These are phyloP conservation scores for Macrophomina tecta DNA, from an alignment of 2,329 filamentous ascomycete genomes.

Conservation along the genomic window DNA sequence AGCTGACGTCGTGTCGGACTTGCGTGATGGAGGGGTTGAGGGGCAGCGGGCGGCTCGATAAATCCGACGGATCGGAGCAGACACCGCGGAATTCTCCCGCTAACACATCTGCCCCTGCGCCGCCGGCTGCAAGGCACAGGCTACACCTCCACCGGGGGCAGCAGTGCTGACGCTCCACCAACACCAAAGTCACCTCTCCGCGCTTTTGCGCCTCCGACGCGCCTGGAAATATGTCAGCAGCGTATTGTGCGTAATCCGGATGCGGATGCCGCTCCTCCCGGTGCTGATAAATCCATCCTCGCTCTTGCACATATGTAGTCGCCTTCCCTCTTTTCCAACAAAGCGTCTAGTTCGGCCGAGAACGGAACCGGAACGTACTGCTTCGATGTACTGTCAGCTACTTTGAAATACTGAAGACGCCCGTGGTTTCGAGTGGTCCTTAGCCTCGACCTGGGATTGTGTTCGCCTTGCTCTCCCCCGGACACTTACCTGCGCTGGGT, in stretches of 20 bases:
- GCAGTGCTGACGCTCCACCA: not conserved
- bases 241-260: not conserved
- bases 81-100: constrained; percentile 10
- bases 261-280: not conserved
- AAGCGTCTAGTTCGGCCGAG: constrained; percentile 3
- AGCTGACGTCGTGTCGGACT: constrained; percentile 22
- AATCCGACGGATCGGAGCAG: constrained; percentile 20
- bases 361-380: not conserved
- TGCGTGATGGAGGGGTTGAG: not conserved
- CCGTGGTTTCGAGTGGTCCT: not conserved
- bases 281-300: constrained; percentile 16
- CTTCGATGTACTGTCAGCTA: not conserved
- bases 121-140: not conserved
- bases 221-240: not conserved
- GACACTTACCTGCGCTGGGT: no score
- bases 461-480: no score
- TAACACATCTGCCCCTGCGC: not conserved
- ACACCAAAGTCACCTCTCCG: not conserved
- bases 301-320: not conserved
- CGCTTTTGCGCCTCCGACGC: not conserved
- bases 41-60: constrained; percentile 11
- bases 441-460: not conserved
- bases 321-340: no score
- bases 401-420: not conserved
- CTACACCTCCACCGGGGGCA: not conserved